Percentiles rank a stretch among this genome's conserved stretches.
Conservation (phyloP, 1,284 basidiomycete genomes). For the Psilocybe mexicana region DNA sequence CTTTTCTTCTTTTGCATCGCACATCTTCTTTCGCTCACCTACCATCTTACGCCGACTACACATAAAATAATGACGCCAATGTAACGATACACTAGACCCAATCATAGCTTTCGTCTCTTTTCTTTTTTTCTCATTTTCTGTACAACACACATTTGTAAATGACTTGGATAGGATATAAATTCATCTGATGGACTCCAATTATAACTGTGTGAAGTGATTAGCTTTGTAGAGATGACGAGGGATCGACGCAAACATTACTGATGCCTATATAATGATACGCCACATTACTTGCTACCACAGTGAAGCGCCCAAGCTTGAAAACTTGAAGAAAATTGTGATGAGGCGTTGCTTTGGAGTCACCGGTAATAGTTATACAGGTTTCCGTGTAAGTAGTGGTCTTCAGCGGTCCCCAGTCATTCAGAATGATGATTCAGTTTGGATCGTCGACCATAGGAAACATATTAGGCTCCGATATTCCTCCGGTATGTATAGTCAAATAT, state of each 20-base stretch:
- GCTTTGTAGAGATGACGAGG: neutral
- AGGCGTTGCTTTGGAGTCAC: no score
- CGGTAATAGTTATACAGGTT: no score
- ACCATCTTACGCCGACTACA: slow-evolving; percentile 19
- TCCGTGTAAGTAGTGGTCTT: no score
- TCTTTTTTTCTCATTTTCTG: slow-evolving; percentile 9
- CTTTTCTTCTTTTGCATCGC: slow-evolving; percentile 12
- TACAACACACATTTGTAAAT: slow-evolving; percentile 9
- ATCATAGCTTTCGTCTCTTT: slow-evolving; percentile 17
- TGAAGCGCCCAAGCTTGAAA: no score
- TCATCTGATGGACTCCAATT: neutral
- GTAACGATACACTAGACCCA: slow-evolving; percentile 23
- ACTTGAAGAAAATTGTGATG: no score
- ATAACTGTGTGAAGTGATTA: neutral
- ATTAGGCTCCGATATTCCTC: no score
- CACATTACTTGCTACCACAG: no score
- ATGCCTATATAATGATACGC: no score
- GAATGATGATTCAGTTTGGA: no score
- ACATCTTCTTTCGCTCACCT: slow-evolving; percentile 13
- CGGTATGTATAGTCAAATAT: no score
- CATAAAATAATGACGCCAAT: slow-evolving; percentile 24
- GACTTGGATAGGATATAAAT: neutral
- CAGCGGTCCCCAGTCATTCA: no score
- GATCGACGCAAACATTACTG: neutral
- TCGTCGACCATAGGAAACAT: no score